A percentile compares a stretch with the other conserved stretches of the same genome.
These are phyloP conservation scores for Fusarium agapanthi DNA, from an alignment of 2,329 filamentous ascomycete genomes.

Conservation along the genomic window DNA sequence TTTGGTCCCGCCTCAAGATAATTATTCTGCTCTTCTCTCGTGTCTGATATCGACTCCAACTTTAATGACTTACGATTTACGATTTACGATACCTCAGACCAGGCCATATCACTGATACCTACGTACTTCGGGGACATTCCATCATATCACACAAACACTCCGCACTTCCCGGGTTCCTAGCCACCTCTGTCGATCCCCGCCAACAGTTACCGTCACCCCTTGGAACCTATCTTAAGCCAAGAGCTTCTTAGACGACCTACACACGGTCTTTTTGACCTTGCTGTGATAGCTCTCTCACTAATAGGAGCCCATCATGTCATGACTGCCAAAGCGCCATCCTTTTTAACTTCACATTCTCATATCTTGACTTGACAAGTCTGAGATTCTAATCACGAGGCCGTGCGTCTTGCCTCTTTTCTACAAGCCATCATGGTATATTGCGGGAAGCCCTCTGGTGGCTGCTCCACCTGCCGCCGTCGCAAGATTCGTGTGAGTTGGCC, in stretches of 20 bases:
- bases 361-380: not conserved
- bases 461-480: constrained; percentile 63
- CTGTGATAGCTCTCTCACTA: not conserved
- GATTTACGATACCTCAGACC: constrained; percentile 3
- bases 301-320: constrained; percentile 32
- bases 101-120: not conserved
- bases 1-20: not conserved
- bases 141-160: not conserved
- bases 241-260: not conserved
- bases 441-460: constrained; percentile 65
- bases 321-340: constrained; percentile 22
- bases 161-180: not conserved
- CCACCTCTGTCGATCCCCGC: not conserved
- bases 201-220: not conserved
- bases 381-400: not conserved
- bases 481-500: constrained; percentile 61
- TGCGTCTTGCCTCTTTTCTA: not conserved
- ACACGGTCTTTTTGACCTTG: not conserved
- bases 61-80: constrained; percentile 13
- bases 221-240: constrained; percentile 1
- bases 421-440: constrained; percentile 63
- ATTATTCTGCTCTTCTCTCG: not conserved
- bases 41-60: not conserved
- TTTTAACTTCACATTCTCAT: not conserved
- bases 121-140: not conserved